phyloP scores from a whole-genome alignment of 345 rosid species.

The Euphorbia tirucalli region DNA sequence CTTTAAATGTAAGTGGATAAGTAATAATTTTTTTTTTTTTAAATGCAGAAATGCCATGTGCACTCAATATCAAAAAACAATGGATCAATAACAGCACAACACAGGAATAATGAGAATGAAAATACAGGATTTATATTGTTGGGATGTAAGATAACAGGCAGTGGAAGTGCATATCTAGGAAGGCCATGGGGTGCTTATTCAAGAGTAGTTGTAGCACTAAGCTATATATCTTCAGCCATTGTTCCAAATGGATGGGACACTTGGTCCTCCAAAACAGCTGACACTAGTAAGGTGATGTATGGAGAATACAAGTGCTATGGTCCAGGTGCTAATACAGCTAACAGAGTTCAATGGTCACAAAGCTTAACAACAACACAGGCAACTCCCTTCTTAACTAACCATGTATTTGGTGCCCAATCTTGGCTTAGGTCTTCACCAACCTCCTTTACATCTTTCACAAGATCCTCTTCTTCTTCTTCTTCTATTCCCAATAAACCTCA shows the following conservation, averaged over 20 bases:
- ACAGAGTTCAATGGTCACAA: conserved; percentile 56
- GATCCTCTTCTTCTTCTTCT: conserved; percentile 28
- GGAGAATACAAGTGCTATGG: conserved; percentile 62
- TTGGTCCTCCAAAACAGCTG: conserved; percentile 41
- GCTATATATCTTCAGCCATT: conserved; percentile 48
- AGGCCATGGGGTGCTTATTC: conserved; percentile 84
- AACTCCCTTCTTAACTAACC: conserved; percentile 42
- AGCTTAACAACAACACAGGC: conserved; percentile 38
- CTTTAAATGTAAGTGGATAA: too few relatives aligned
- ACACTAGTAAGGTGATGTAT: conserved; percentile 47
- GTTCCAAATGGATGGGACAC: conserved; percentile 65
- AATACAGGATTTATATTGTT: conserved; percentile 64
- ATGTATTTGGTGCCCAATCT: conserved; percentile 46
- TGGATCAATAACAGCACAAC: conserved; percentile 71
- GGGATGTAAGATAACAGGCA: conserved; percentile 67
- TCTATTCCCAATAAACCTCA: too few relatives aligned
- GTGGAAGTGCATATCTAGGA: conserved; percentile 47
- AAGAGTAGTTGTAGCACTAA: conserved; percentile 55
- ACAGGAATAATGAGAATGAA: conserved; percentile 41
- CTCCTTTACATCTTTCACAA: conserved; percentile 43
- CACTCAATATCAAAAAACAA: conserved; percentile 47
- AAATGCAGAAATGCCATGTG: conserved; percentile 58
- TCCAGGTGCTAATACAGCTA: conserved; percentile 40
- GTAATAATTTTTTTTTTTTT: too few relatives aligned
- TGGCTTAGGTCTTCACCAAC: conserved; percentile 59